Evolutionary conservation across 2,329 filamentous ascomycete genomes (phyloP).

Genomic region (Corinectria fuckeliana): DNA sequence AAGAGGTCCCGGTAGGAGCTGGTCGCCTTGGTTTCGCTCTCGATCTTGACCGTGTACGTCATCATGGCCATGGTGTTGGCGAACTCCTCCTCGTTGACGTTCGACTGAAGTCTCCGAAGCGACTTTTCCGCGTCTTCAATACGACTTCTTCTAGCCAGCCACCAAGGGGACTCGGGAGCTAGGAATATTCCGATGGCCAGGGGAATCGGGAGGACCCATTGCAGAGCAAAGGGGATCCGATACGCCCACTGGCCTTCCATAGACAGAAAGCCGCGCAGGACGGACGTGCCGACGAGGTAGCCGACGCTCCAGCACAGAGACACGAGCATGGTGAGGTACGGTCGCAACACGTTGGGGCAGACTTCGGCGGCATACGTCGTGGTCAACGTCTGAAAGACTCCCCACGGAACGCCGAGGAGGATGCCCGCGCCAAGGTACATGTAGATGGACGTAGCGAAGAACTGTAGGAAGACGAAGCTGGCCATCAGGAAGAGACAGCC

Average conservation of each 20-base stretch:
- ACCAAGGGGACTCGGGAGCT: conserved; percentile 59
- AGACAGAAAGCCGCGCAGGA: conserved; percentile 48
- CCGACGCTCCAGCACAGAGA: conserved; percentile 59
- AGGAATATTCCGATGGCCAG: conserved; percentile 51
- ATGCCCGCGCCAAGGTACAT: conserved; percentile 53
- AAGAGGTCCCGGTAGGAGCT: conserved; percentile 25
- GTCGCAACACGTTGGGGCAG: conserved; percentile 50
- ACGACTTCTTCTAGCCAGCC: conserved; percentile 51
- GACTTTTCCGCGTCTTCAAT: conserved; percentile 47
- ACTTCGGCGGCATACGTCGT: conserved; percentile 57
- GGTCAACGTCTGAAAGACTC: conserved; percentile 54
- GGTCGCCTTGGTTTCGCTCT: conserved; percentile 16
- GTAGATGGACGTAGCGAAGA: conserved; percentile 51
- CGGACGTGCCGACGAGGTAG: conserved; percentile 51
- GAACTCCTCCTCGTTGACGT: conserved; percentile 47
- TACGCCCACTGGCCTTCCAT: conserved; percentile 52
- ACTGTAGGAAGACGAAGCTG: conserved; percentile 55
- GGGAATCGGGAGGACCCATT: conserved; percentile 55
- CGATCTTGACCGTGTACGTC: conserved; percentile 23
- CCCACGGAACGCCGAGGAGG: conserved; percentile 55
- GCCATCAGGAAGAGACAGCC: conserved; percentile 47
- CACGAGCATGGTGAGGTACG: conserved; percentile 55
- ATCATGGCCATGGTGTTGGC: conserved; percentile 53
- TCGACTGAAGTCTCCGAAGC: conserved; percentile 46
- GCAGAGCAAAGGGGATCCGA: conserved; percentile 55